Conservation (phyloP, 768 basidiomycete species). For the Kwoniella dejecticola region DNA sequence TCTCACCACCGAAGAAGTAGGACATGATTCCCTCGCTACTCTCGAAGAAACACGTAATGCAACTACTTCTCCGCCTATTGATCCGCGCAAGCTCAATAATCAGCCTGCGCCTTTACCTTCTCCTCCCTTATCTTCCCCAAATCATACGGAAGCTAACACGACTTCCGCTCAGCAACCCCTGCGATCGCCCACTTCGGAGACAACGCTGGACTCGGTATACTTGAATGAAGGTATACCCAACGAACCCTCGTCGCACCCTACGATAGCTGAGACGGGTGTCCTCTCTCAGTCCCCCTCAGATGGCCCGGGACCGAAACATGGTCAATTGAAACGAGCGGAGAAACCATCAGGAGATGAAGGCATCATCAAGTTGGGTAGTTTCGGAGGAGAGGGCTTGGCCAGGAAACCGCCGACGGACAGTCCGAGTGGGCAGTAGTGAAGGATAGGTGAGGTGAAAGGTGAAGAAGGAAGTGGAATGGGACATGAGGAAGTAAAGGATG, state of each 20-base stretch:
- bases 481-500: background rate
- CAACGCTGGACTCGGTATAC: slow-evolving; percentile 31
- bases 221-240: slow-evolving; percentile 33
- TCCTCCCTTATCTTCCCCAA: background rate
- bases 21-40: slow-evolving; percentile 11
- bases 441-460: background rate
- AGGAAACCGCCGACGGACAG: slow-evolving; percentile 32
- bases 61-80: slow-evolving; percentile 40
- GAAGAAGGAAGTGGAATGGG: background rate
- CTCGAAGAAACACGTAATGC: slow-evolving; percentile 6
- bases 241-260: slow-evolving; percentile 30
- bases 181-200: slow-evolving; percentile 18
- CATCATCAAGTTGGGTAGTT: slow-evolving; percentile 45
- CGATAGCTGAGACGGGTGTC: slow-evolving; percentile 30
- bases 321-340: slow-evolving; percentile 40
- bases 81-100: slow-evolving; percentile 48
- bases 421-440: slow-evolving; percentile 1
- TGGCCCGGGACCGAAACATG: slow-evolving; percentile 32
- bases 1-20: slow-evolving; percentile 3
- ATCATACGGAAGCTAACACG: slow-evolving; percentile 11
- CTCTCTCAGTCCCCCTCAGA: slow-evolving; percentile 11
- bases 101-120: slow-evolving; percentile 36
- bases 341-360: slow-evolving; percentile 19
- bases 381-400: slow-evolving; percentile 46
- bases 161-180: slow-evolving; percentile 18